Conservation (phyloP, 371 early-diverging fungal genomes). For the Mucor velutinosus region DNA sequence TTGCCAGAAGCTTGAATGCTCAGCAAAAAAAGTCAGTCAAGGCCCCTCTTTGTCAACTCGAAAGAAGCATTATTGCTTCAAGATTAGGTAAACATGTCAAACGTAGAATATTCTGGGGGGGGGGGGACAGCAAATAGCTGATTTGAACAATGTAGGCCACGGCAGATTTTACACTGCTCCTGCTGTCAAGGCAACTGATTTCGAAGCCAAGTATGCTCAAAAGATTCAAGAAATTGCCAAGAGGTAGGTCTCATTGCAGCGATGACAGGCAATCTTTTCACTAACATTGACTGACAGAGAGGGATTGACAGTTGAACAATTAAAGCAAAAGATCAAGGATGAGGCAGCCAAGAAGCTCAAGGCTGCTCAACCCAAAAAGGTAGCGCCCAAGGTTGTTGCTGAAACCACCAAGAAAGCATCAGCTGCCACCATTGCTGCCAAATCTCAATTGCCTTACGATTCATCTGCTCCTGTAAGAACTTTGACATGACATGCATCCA, state of each 20-base stretch:
- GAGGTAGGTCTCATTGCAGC: constrained; percentile 36
- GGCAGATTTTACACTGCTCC: constrained; percentile 21
- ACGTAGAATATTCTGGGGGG: neutral
- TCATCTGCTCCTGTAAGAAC: constrained; percentile 54
- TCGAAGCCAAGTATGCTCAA: constrained; percentile 73
- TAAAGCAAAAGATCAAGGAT: constrained; percentile 52
- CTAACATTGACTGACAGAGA: constrained; percentile 27
- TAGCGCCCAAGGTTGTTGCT: constrained; percentile 14
- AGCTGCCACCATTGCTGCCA: constrained; percentile 34
- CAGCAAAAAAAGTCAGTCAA: neutral
- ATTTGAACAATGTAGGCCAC: constrained; percentile 4
- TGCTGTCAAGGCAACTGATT: constrained; percentile 37
- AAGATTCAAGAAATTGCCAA: constrained; percentile 68
- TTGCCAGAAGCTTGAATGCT: constrained; percentile 3
- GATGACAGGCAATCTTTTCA: neutral
- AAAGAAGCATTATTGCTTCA: constrained; percentile 2
- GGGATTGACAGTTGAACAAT: constrained; percentile 51
- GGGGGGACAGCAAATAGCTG: neutral
- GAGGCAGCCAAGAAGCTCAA: constrained; percentile 29
- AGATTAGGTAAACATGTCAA: constrained; percentile 8
- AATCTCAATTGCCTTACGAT: constrained; percentile 38
- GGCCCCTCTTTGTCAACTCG: neutral
- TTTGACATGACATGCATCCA: too few relatives aligned
- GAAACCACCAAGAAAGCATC: constrained; percentile 26
- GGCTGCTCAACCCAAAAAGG: constrained; percentile 22